These are phyloP conservation scores for Teunomyces kruisii DNA, from an alignment of 805 yeast genomes.

Conservation along the genomic window DNA sequence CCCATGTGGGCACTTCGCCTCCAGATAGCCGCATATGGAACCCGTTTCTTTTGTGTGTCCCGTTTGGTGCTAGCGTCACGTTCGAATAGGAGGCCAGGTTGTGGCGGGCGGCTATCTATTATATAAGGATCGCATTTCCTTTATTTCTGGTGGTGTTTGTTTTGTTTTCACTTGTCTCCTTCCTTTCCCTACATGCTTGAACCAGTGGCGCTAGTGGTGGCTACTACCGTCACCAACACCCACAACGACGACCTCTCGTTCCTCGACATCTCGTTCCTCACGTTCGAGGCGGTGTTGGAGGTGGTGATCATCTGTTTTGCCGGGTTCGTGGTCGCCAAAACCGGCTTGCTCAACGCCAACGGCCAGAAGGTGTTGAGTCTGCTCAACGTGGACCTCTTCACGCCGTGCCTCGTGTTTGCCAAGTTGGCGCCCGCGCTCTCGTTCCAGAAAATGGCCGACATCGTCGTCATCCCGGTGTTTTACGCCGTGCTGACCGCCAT, in stretches of 20 bases:
- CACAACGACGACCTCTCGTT: conserved; percentile 28
- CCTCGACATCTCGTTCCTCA: conserved; percentile 56
- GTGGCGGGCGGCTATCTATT: background rate
- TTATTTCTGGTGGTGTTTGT: too few species aligned
- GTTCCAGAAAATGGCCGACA: conserved; percentile 72
- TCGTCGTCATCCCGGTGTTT: conserved; percentile 80
- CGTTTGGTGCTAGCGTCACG: background rate
- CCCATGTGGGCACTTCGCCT: background rate
- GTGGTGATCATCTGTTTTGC: conserved; percentile 83
- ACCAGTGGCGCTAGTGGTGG: too few species aligned
- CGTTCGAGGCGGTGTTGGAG: conserved; percentile 89
- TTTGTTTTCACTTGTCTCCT: background rate
- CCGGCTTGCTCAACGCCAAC: conserved; percentile 63
- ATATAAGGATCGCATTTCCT: too few species aligned
- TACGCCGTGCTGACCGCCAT: conserved; percentile 81
- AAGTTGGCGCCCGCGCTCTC: conserved; percentile 71
- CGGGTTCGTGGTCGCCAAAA: conserved; percentile 81
- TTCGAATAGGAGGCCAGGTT: background rate
- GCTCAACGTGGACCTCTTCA: conserved; percentile 86
- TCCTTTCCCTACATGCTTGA: background rate
- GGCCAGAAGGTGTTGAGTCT: conserved; percentile 78
- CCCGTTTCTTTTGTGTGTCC: background rate
- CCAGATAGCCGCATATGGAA: background rate
- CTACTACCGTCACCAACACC: too few species aligned
- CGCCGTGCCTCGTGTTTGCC: conserved; percentile 91